phyloP scores from a whole-genome alignment of 2,329 filamentous ascomycete species.

The Nemania sp. region DNA sequence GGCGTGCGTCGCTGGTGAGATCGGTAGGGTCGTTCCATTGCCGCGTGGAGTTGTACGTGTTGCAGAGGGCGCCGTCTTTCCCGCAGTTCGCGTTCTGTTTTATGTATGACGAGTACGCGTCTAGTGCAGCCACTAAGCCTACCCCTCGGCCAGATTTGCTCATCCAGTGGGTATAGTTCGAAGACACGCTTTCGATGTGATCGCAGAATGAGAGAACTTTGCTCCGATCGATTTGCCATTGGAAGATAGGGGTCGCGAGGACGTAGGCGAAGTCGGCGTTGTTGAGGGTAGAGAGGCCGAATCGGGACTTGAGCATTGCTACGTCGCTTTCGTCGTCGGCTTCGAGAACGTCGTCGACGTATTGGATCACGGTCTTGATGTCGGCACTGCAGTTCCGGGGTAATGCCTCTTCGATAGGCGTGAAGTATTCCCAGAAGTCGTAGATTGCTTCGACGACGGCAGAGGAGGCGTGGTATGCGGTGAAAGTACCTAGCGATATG shows the following conservation, averaged over 20 bases:
- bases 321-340: slow-evolving; percentile 42
- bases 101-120: slow-evolving; percentile 47
- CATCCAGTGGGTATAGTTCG: slow-evolving; percentile 15
- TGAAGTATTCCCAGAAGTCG: slow-evolving; percentile 53
- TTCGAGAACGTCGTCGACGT: slow-evolving; percentile 48
- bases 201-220: slow-evolving; percentile 45
- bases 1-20: slow-evolving; percentile 38
- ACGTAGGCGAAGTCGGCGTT: slow-evolving; percentile 47
- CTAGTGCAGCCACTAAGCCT: slow-evolving; percentile 45
- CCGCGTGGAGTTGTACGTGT: slow-evolving; percentile 44
- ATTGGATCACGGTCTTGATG: slow-evolving; percentile 48
- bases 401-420: slow-evolving; percentile 51
- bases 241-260: slow-evolving; percentile 47
- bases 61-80: slow-evolving; percentile 43
- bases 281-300: slow-evolving; percentile 41
- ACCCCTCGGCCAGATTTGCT: slow-evolving; percentile 39
- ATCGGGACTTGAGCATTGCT: slow-evolving; percentile 45
- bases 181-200: slow-evolving; percentile 36
- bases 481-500: slow-evolving; percentile 38
- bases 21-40: slow-evolving; percentile 43
- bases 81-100: slow-evolving; percentile 41
- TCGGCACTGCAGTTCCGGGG: slow-evolving; percentile 53
- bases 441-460: slow-evolving; percentile 52
- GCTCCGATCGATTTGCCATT: slow-evolving; percentile 40
- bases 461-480: slow-evolving; percentile 54